These are phyloP conservation scores for Kluyveromyces marxianus DNA, from an alignment of 1,139 yeast genomes.

Conservation along the genomic window DNA sequence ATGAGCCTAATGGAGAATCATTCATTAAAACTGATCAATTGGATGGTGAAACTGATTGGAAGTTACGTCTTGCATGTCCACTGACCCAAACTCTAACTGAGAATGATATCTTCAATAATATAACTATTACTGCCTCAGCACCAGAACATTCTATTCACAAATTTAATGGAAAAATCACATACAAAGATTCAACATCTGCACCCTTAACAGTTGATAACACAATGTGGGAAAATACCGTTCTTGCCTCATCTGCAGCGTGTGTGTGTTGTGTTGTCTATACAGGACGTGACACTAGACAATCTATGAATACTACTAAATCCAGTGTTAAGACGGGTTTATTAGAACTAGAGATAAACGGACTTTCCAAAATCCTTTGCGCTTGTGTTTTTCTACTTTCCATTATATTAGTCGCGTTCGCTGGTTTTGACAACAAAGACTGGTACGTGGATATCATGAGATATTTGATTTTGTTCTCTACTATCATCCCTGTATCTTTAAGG, in stretches of 20 bases:
- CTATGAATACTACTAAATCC: conserved; percentile 81
- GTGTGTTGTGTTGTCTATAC: conserved; percentile 85
- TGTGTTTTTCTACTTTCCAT: conserved; percentile 77
- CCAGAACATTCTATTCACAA: conserved; percentile 81
- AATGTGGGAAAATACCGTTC: conserved; percentile 95
- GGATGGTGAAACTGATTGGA: conserved; percentile 99
- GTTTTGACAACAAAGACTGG: conserved; percentile 68
- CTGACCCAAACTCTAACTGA: conserved; percentile 55
- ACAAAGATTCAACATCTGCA: conserved; percentile 42
- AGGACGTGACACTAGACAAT: conserved; percentile 89
- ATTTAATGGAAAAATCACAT: conserved; percentile 65
- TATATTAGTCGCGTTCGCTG: conserved; percentile 70
- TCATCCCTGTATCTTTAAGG: conserved; percentile 90
- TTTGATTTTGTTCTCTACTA: conserved; percentile 84
- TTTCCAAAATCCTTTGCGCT: conserved; percentile 82
- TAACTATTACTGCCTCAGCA: conserved; percentile 57
- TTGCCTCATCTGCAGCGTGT: conserved; percentile 82
- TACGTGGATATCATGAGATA: conserved; percentile 85
- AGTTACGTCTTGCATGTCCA: conserved; percentile 68
- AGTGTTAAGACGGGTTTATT: conserved; percentile 88
- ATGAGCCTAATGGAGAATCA: conserved; percentile 78
- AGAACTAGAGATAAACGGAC: conserved; percentile 81
- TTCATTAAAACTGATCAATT: conserved; percentile 95
- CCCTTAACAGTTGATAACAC: conserved; percentile 87
- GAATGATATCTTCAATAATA: conserved; percentile 39